These are phyloP conservation scores for Vachellia pachyceras DNA, from an alignment of 306 rosid genomes.

Conservation along the genomic window DNA sequence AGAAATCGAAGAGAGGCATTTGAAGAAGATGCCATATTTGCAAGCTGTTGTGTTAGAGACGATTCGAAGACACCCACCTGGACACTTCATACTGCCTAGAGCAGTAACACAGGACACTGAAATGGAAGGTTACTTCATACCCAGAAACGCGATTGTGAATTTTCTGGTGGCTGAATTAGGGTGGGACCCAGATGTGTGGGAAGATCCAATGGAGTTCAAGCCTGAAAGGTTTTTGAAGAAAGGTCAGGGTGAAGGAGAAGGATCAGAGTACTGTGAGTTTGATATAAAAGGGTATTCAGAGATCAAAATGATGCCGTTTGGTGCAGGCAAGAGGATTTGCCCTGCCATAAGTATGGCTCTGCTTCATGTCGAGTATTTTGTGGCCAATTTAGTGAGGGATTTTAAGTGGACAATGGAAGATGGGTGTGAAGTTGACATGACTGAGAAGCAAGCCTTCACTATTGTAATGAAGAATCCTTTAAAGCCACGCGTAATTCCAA, in stretches of 20 bases:
- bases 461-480: conserved; percentile 61
- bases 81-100: conserved; percentile 58
- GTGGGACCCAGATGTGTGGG: conserved; percentile 63
- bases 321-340: conserved; percentile 66
- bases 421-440: conserved; percentile 60
- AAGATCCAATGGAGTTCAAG: conserved; percentile 64
- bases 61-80: conserved; percentile 58
- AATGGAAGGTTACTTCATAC: conserved; percentile 52
- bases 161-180: conserved; percentile 64
- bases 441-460: conserved; percentile 55
- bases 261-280: conserved; percentile 11
- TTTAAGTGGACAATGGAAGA: conserved; percentile 50
- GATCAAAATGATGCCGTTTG: conserved; percentile 74
- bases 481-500: conserved; percentile 42
- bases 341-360: conserved; percentile 52
- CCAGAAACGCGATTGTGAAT: conserved; percentile 56
- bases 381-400: conserved; percentile 59
- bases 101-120: conserved; percentile 51
- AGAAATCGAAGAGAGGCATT: conserved; percentile 53
- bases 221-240: conserved; percentile 60
- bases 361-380: conserved; percentile 57
- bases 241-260: not conserved
- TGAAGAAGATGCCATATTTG: conserved; percentile 57
- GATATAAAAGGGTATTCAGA: conserved; percentile 54
- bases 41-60: conserved; percentile 60